Conservation (phyloP, 768 basidiomycete genomes). For the Kwoniella pini region DNA sequence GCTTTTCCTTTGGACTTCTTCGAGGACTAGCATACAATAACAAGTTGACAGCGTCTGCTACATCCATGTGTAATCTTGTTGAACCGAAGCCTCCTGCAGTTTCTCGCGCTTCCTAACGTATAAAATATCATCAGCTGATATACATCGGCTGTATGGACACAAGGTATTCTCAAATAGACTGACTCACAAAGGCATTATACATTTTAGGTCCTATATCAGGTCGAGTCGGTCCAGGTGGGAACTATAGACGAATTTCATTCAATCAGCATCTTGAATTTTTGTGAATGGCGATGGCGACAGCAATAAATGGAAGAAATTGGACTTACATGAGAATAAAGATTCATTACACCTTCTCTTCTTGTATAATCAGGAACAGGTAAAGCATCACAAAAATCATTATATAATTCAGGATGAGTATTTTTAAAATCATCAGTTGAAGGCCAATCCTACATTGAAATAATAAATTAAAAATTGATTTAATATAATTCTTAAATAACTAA, state of each 20-base stretch:
- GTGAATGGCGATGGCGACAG: too few species aligned
- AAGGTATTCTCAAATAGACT: too few species aligned
- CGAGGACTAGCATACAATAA: slow-evolving; percentile 72
- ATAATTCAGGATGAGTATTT: slow-evolving; percentile 77
- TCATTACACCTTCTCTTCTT: slow-evolving; percentile 82
- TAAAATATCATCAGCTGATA: neutral
- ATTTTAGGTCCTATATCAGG: slow-evolving; percentile 73
- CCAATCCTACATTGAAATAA: slow-evolving; percentile 72
- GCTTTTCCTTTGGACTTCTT: slow-evolving; percentile 50
- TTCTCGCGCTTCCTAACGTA: slow-evolving; percentile 18
- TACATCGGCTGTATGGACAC: too few species aligned
- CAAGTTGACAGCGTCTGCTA: slow-evolving; percentile 87
- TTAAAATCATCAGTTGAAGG: slow-evolving; percentile 84
- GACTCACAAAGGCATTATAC: slow-evolving; percentile 75
- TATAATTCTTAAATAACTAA: too few species aligned
- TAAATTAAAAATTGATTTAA: too few species aligned
- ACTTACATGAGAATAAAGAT: slow-evolving; percentile 83
- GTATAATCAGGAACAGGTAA: slow-evolving; percentile 88
- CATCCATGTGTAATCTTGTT: slow-evolving; percentile 89
- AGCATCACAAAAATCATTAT: slow-evolving; percentile 75
- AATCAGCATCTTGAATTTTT: slow-evolving; percentile 1
- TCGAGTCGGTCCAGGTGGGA: slow-evolving; percentile 31
- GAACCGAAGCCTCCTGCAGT: slow-evolving; percentile 26
- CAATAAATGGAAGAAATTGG: slow-evolving; percentile 51
- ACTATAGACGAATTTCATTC: slow-evolving; percentile 8